Evolutionary conservation across 2,329 filamentous ascomycete species (phyloP), one percentile per base, ranked within the genome.

Genomic region (Teratosphaeria gauchensis): DNA sequence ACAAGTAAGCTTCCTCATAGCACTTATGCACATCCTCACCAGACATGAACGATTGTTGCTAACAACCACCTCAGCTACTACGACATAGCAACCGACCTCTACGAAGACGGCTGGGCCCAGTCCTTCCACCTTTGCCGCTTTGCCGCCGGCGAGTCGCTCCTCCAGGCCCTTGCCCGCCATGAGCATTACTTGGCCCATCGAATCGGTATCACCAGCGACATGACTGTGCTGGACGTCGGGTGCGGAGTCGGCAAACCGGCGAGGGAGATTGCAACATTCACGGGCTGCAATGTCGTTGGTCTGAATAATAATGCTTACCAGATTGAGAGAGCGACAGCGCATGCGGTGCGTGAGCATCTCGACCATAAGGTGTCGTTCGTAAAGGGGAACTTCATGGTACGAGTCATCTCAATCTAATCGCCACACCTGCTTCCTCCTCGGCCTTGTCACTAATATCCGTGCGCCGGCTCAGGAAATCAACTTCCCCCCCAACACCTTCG

Each of bases 111-210:
- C 68, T 96, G 92, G 90, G 90, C 90, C 63, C 85, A 90, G 70
- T 91, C 86, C 48, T 96, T 96, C 82, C 92, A 96, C 77, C 96
- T 96, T 81, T 94, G 89, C 77, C 90, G 91, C 62, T 95, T 91
- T 75, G 87, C 89, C 53, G 77, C 84, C 64, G 87, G 88, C 70
- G 92, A 96, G 77, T 79, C 83, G 57, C 95, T 96, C 77, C 79
- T 84, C 74, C 88, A 92, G 75, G 90, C 90, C 63, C 94, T 96
- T 76, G 89, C 61, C 4, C 66, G 67, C 1, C 64, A 69, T 54
- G 69, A 70, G 32, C 68, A 71, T 57, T 66, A 66, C 32, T 61
- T 72, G 46, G 70, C 70, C 1, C 55, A 64, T 35, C 57, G 63
- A 9, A 62, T 69, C 31, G 51, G 58, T 16, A 56, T 72, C 14